phyloP scores from a whole-genome alignment of 208 protist species.

The Naegleria gruberi region DNA sequence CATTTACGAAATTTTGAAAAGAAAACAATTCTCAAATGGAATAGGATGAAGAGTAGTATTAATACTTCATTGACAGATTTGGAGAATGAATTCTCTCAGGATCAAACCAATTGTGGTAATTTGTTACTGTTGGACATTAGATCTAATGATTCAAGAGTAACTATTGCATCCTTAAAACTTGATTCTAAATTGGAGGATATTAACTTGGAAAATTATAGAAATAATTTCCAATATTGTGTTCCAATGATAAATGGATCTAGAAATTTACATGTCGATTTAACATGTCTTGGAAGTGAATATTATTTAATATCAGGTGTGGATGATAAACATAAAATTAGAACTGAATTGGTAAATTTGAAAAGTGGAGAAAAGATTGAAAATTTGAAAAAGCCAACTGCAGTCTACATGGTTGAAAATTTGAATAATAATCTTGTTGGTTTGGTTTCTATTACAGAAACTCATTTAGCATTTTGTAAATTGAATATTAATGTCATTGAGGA shows the following conservation, averaged over 20 bases:
- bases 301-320: neutral
- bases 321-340: neutral
- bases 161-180: neutral
- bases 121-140: neutral
- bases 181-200: too few species aligned
- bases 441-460: neutral
- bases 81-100: neutral
- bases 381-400: neutral
- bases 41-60: neutral
- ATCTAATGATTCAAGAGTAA: neutral
- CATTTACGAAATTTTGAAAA: neutral
- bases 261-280: neutral
- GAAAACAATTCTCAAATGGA: neutral
- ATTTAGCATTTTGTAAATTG: too few species aligned
- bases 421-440: neutral
- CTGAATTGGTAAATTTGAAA: neutral
- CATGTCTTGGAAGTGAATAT: neutral
- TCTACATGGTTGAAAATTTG: neutral
- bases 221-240: neutral
- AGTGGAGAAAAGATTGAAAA: neutral
- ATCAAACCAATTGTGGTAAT: neutral
- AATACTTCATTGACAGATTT: neutral
- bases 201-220: neutral
- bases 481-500: neutral
- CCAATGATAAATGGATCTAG: neutral